Percentiles rank a stretch among this genome's conserved stretches.
Evolutionary conservation across 768 basidiomycete genomes (phyloP).

Genomic region (Hydnum rufescens): DNA sequence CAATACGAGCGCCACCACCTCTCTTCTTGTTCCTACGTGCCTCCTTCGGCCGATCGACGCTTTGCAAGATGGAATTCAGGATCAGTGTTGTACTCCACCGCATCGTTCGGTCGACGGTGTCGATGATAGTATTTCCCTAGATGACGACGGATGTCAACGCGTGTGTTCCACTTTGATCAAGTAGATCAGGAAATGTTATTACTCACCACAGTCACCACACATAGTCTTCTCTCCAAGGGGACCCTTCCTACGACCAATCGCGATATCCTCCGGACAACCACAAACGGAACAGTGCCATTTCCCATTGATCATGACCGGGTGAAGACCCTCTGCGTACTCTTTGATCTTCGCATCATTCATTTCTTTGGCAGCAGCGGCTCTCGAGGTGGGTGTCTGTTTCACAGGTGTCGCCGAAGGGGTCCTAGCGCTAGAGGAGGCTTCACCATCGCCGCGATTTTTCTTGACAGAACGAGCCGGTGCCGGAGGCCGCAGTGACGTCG

Average conservation of each 20-base stretch:
- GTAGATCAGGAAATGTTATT: slow-evolving; percentile 12
- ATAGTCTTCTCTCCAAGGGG: slow-evolving; percentile 79
- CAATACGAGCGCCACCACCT: slow-evolving; percentile 17
- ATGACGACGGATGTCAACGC: neutral
- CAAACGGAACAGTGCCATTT: slow-evolving; percentile 94
- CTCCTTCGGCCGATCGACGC: slow-evolving; percentile 35
- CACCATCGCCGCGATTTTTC: neutral
- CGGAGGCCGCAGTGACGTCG: neutral
- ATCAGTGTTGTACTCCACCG: slow-evolving; percentile 62
- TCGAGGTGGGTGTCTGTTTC: neutral
- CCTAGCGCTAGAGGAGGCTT: too few species aligned
- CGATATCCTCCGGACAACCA: slow-evolving; percentile 74
- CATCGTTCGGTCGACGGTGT: slow-evolving; percentile 51
- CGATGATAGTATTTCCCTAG: slow-evolving; percentile 81
- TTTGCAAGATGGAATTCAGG: slow-evolving; percentile 44
- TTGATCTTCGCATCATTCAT: slow-evolving; percentile 63
- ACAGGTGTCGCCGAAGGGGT: neutral
- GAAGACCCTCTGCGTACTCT: slow-evolving; percentile 67
- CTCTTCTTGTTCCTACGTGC: slow-evolving; percentile 35
- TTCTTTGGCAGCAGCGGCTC: slow-evolving; percentile 35
- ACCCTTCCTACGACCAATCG: slow-evolving; percentile 71
- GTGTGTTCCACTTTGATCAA: neutral
- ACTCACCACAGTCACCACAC: slow-evolving; percentile 83
- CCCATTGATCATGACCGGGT: slow-evolving; percentile 61
- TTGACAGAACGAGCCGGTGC: neutral